A percentile compares a stretch with the other conserved stretches of the same genome.
Conservation (phyloP, 2,329 filamentous ascomycete species). For the Colletotrichum endophyticum region DNA sequence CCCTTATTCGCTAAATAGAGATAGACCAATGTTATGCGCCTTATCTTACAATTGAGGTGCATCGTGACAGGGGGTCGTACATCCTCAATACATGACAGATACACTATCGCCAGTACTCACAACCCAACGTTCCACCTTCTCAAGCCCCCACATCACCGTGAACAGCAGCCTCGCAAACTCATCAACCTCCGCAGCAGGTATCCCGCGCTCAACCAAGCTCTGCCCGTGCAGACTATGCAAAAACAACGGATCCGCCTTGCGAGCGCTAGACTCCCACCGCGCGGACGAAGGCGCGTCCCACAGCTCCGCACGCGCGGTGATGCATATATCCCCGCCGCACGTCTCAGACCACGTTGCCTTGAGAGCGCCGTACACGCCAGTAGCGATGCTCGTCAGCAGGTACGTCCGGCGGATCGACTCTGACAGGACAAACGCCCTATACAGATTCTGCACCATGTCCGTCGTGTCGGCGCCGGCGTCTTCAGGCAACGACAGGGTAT, state of each 20-base stretch:
- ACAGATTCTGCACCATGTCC: neutral
- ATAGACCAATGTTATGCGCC: no score
- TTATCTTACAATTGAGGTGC: neutral
- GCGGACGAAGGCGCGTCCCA: slow-evolving; percentile 11
- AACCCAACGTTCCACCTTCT: slow-evolving; percentile 18
- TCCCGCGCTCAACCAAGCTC: neutral
- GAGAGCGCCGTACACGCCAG: slow-evolving; percentile 6
- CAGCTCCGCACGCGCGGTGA: slow-evolving; percentile 2
- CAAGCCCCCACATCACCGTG: slow-evolving; percentile 12
- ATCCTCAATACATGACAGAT: neutral
- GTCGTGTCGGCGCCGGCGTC: neutral
- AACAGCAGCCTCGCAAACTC: slow-evolving; percentile 14
- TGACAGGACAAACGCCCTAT: slow-evolving; percentile 8
- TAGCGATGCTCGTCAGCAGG: slow-evolving; percentile 3
- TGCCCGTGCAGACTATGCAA: neutral
- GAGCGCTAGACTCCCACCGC: slow-evolving; percentile 3
- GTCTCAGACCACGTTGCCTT: neutral
- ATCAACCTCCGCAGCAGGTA: slow-evolving; percentile 9
- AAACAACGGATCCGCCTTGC: neutral
- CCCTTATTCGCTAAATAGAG: no score
- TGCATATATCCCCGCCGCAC: slow-evolving; percentile 4
- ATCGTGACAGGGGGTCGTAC: fast-evolving
- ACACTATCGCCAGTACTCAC: slow-evolving; percentile 1
- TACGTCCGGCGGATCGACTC: slow-evolving; percentile 17
- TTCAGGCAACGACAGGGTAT: neutral